phyloP scores from a whole-genome alignment of 116 monocot species.

The Dioscorea cayenensis region DNA sequence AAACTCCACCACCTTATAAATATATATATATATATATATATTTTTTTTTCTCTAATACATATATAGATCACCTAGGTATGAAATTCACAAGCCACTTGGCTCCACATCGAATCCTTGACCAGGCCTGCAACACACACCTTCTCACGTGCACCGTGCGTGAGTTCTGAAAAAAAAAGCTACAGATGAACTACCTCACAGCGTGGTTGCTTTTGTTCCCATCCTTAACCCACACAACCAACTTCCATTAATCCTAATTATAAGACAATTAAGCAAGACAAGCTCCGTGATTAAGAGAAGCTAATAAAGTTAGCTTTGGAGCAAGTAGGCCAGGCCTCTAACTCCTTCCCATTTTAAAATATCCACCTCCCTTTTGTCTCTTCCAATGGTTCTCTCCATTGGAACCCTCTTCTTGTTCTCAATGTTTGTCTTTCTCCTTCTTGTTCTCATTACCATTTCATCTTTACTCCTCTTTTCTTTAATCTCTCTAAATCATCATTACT shows the following conservation, averaged over 20 bases:
- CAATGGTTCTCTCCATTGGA: neutral
- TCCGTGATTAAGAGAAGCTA: conserved; percentile 3
- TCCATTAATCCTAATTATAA: neutral
- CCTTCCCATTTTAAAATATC: neutral
- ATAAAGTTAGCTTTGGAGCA: conserved; percentile 4
- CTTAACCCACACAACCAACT: neutral
- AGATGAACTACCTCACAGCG: neutral
- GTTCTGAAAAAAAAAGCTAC: neutral
- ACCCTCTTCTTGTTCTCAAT: conserved; percentile 3
- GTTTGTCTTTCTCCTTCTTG: conserved; percentile 2
- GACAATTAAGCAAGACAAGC: neutral
- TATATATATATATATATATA: too few relatives aligned
- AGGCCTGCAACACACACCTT: too few relatives aligned
- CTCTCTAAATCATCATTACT: neutral
- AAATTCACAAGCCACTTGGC: too few relatives aligned
- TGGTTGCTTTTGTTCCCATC: neutral
- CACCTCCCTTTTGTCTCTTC: neutral
- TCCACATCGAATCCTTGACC: too few relatives aligned
- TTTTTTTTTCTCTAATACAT: too few relatives aligned
- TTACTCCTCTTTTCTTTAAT: neutral
- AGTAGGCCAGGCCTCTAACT: conserved; percentile 5
- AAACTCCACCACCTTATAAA: too few relatives aligned
- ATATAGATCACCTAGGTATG: too few relatives aligned
- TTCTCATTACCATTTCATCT: neutral
- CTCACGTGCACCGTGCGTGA: neutral